Conservation (phyloP, 768 basidiomycete species). For the Crassisporium funariophilum region DNA sequence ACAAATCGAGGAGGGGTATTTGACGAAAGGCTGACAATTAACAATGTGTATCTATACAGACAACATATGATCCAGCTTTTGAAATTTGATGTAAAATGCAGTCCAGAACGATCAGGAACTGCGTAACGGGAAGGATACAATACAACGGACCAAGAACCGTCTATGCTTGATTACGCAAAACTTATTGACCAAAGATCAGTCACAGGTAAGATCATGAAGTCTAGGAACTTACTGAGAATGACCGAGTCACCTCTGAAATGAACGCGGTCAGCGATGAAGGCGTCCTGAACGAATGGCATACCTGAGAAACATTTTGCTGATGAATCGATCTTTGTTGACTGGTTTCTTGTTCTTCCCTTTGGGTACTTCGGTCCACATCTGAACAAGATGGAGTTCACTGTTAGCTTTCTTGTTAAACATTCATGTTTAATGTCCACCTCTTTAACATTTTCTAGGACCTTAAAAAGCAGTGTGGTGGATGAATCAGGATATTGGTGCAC, state of each 20-base stretch:
- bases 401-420: background rate
- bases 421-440: constrained; percentile 56
- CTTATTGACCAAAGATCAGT: constrained; percentile 42
- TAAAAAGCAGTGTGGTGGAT: constrained; percentile 9
- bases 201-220: constrained; percentile 25
- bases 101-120: too few species aligned
- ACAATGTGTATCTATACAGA: too few species aligned
- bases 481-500: constrained; percentile 10
- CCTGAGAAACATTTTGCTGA: constrained; percentile 99
- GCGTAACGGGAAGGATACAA: too few species aligned
- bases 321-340: constrained; percentile 98
- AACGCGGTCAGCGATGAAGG: constrained; percentile 6
- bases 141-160: too few species aligned
- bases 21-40: background rate
- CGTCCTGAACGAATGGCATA: constrained; percentile 45
- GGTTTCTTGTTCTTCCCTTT: constrained; percentile 99
- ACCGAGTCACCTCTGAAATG: constrained; percentile 88
- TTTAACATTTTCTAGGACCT: constrained; percentile 98
- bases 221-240: constrained; percentile 77
- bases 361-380: constrained; percentile 99
- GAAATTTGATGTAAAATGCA: too few species aligned
- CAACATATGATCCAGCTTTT: too few species aligned
- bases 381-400: constrained; percentile 5
- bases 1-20: constrained; percentile 49
- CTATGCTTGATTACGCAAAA: constrained; percentile 75